Evolutionary conservation across 495 filamentous ascomycete genomes (phyloP).

Genomic region (Neurospora tetrasperma): DNA sequence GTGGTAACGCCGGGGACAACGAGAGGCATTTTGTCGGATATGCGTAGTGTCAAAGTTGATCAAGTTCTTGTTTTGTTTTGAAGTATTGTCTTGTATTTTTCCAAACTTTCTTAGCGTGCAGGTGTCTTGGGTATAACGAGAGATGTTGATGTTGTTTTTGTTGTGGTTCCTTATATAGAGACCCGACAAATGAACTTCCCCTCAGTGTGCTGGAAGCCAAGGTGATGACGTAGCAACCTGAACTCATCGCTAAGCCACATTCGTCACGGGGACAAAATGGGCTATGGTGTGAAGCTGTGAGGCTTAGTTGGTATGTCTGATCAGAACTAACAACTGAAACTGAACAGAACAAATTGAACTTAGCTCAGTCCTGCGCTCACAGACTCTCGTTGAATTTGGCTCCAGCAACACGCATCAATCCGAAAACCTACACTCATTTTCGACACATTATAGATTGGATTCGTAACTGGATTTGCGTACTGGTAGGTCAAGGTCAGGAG

Average conservation of each 20-base stretch:
- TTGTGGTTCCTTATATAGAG: not conserved
- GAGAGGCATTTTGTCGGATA: constrained; percentile 59
- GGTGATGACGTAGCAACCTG: not conserved
- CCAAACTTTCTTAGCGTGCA: not conserved
- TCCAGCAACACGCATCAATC: no score
- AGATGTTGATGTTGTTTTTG: not conserved
- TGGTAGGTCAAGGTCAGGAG: no score
- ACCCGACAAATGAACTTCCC: not conserved
- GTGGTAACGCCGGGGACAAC: constrained; percentile 64
- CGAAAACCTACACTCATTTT: no score
- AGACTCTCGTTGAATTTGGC: no score
- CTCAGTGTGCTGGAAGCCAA: not conserved
- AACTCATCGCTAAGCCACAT: not conserved
- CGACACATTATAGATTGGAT: no score
- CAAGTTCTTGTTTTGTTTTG: not conserved
- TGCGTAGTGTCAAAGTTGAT: not conserved
- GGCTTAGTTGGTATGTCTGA: not conserved
- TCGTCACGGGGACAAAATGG: not conserved
- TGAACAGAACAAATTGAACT: no score
- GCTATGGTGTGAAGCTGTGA: not conserved
- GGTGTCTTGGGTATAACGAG: not conserved
- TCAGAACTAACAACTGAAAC: not conserved
- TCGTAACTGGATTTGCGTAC: no score
- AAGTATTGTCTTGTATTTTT: not conserved
- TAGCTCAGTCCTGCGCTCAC: no score